Base-by-base conservation (phyloP, 2,329 filamentous ascomycete species). In the Escovopsis weberi region DNA sequence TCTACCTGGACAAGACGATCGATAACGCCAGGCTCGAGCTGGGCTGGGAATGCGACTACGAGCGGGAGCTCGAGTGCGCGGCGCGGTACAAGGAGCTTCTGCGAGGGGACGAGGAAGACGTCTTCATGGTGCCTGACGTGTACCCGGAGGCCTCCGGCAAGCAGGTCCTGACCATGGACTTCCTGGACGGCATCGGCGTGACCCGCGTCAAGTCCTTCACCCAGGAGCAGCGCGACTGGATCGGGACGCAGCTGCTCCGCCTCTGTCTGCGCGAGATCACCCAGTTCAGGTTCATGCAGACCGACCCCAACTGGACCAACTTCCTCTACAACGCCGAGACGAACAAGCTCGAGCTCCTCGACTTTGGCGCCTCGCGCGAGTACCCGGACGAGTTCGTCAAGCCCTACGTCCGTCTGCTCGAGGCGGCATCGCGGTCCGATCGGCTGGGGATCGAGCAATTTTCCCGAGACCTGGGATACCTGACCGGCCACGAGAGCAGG, bases 241-340 rank as follows among this genome's bases (percentile, higher is more conserved):
- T 98, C 55, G 91, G 91, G 42, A 91, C 86, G 1, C 85, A 96
- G 55, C 85, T 96, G 50, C 74, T 96, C 41, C 83, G 87, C 4
- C 78, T 98, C 10, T 96, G 87, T 58, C 73, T 96, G 34, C 81
- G 88, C 45, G 91, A 96, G 64, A 89, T 96, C 52, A 81, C 81
- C 49, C 86, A 94, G 62, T 96, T 95, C 74, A 80, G 73, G 47
- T 96, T 94, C 67, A 98, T 98, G 91, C 91, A 98, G 65, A 98
- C 91, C 5, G 91, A 98, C 58, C 91, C 91, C 35, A 98, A 98
- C 68, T 98, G 91, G 91, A 96, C 89, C 32, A 98, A 98, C 63
- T 98, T 98, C 61, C 71, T 96, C 18, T 98, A 86, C 69, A 91
- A 96, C 53, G 67, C 78, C 1, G 53, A 67, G 18, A 77, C 72